Percentiles rank a stretch among this genome's conserved stretches.
Evolutionary conservation across 345 rosid species (phyloP).

Genomic region (Salix koriyanagi): DNA sequence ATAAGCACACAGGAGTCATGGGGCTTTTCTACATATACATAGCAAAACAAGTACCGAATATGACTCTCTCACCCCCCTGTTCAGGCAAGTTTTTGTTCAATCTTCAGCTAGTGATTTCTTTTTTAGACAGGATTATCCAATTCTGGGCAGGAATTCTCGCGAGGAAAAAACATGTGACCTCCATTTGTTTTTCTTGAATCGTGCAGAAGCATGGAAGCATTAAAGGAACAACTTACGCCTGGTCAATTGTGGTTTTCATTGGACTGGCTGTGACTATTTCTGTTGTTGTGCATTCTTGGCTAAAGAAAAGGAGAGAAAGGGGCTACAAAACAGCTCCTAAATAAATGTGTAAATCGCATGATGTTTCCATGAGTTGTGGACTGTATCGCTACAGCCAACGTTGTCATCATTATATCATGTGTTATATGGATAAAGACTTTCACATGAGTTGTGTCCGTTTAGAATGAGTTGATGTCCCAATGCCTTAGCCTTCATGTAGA

Average conservation of each 20-base stretch:
- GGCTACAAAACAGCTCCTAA: slow-evolving; percentile 41
- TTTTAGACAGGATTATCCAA: neutral
- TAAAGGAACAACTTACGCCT: slow-evolving; percentile 4
- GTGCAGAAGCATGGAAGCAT: slow-evolving; percentile 21
- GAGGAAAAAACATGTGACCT: neutral
- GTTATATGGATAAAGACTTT: no score
- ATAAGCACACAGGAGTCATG: slow-evolving; percentile 75
- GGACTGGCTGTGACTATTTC: slow-evolving; percentile 21
- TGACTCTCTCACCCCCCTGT: slow-evolving; percentile 6
- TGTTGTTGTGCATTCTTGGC: slow-evolving; percentile 21
- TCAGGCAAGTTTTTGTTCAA: slow-evolving; percentile 31
- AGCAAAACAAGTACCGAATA: slow-evolving; percentile 42
- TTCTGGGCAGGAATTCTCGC: neutral
- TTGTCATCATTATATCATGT: neutral
- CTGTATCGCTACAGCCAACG: neutral
- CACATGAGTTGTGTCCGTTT: no score
- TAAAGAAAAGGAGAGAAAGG: slow-evolving; percentile 30
- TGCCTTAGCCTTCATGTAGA: no score
- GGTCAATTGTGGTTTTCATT: slow-evolving; percentile 24
- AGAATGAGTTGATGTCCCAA: no score
- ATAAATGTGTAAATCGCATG: neutral
- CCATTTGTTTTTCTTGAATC: neutral
- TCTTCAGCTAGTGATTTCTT: neutral
- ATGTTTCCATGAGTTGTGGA: neutral
- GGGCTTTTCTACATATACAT: slow-evolving; percentile 70